Evolutionary conservation across 768 basidiomycete genomes (phyloP), one percentile per base, ranked within the genome.

Genomic region (Russula ochroleuca): DNA sequence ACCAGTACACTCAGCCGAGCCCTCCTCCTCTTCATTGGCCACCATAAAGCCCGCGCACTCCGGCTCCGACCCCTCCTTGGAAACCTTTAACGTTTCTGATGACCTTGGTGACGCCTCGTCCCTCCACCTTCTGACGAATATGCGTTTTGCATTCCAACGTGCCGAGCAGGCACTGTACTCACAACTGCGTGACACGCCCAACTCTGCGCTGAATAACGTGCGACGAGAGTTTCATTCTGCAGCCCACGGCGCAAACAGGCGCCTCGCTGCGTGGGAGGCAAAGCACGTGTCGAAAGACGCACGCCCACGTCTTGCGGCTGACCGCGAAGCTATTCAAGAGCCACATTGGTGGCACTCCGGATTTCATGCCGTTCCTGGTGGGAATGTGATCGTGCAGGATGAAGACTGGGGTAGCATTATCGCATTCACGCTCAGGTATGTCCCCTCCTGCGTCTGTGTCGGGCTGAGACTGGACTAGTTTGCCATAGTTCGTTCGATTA

Each of bases 321-420:
- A 57, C 62, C 21, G 70, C 57, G 45, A 65, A 57, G 64, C 70
- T 25, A 72, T 70, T 11, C 68, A 70, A n/a, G 82, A 85, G 61
- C 87, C 87, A 1, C 80, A 78, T 37, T 91, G 88, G 88, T 89
- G 86, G 86, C 72, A 70, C 17, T 74, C 73, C 21, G 79, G 79
- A 10, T 85, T 78, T 70, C 85, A 90, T 75, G 82, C 80, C 37
- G 76, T 87, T 19, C 86, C 88, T n/a, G 82, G 83, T 4, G 80
- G 84, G 9, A 85, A 82, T 69, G 78, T 88, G 5, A 79, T 89
- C 63, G 81, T 90, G 10, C 72, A 82, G 54, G 89, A 90, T 70
- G 79, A 82, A 69, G 87, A 89, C 72, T 87, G 85, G 86, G 87
- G 87, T 9, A 89, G 87, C 71, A 83, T 91, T 53, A 90, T 90